Percentiles rank a stretch among this genome's conserved stretches.
These are phyloP conservation scores for Trypanosoma congolense DNA, from an alignment of 208 protist species.

Conservation along the genomic window DNA sequence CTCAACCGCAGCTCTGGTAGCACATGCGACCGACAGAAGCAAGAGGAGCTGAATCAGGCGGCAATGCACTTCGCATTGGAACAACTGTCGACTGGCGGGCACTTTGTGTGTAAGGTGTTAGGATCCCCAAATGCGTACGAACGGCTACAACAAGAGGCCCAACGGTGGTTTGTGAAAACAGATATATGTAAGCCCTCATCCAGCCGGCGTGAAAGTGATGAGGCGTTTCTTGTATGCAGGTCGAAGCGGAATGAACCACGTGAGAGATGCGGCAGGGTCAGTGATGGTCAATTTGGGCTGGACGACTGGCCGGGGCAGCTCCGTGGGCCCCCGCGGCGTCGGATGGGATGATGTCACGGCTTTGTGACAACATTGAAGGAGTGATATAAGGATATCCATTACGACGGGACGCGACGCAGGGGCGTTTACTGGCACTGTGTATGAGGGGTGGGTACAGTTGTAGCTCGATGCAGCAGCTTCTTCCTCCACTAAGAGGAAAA, in stretches of 20 bases:
- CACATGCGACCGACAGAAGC: constrained; percentile 60
- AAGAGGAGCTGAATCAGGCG: constrained; percentile 38
- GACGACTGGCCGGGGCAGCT: constrained; percentile 71
- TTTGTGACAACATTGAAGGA: background rate
- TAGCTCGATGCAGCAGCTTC: no score
- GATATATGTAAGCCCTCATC: constrained; percentile 61
- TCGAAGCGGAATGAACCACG: constrained; percentile 30
- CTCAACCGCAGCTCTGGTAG: constrained; percentile 64
- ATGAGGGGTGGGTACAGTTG: no score
- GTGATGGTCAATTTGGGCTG: constrained; percentile 34
- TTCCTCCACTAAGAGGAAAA: no score
- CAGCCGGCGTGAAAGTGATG: constrained; percentile 63
- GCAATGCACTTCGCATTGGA: constrained; percentile 45
- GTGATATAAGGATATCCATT: background rate
- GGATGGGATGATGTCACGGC: background rate
- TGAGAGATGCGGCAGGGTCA: constrained; percentile 7
- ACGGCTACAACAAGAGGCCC: constrained; percentile 31
- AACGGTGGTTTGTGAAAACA: constrained; percentile 37
- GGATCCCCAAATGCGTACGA: constrained; percentile 44
- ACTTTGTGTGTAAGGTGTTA: constrained; percentile 82
- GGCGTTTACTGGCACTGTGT: no score
- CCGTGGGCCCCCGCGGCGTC: constrained; percentile 9
- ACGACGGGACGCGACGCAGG: background rate
- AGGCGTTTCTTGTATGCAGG: constrained; percentile 59
- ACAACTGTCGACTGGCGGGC: constrained; percentile 47